Evolutionary conservation across 768 basidiomycete species (phyloP), one percentile per base, ranked within the genome.

Genomic region (Leccinum aurantiacum): DNA sequence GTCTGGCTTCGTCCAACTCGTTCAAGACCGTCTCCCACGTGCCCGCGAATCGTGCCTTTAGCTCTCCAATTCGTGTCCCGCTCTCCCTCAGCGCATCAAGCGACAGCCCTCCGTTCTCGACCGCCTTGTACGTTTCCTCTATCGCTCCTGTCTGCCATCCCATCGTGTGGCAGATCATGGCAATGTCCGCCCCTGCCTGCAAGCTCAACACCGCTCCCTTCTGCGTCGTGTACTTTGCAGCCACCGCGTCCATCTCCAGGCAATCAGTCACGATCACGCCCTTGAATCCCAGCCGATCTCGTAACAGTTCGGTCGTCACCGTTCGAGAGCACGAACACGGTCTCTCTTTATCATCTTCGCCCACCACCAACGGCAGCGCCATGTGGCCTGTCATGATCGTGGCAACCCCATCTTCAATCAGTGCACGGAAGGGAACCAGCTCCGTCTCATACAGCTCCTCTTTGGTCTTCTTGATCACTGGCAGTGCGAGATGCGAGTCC

Each of bases 381-480:
- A 89, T 88, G 69, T 90, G 88, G 0, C 86, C 88, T 0, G 86
- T 84, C 89, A 90, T 90, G 54, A 90, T 78, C 25, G 80, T 86
- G 1, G 85, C 79, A 2, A 85, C 64, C 6, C 73, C 65, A 1
- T 67, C 67, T 2, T 74, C 61, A 44, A 84, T 76, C 46, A 85
- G 74, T 4, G 72, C 69, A 38, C 71, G 69, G 76, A 90, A 90
- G 1, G 88, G 86, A 1, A 84, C 74, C 11, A 90, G 76, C 66
- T 89, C 89, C 7, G 75, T 80, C 37, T 67, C 53, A 15, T 67
- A 51, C 2, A 90, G 74, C 57, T 80, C 72, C 7, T 69, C 56
- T 22, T 73, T 74, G 2, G 77, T 72, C 60, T 88, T 88, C 55
- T 72, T 69, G 66, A 90, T 88, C 27, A 78, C 71, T 0, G 89